Base-by-base conservation (phyloP, 768 basidiomycete species). In the Naganishia friedmannii region DNA sequence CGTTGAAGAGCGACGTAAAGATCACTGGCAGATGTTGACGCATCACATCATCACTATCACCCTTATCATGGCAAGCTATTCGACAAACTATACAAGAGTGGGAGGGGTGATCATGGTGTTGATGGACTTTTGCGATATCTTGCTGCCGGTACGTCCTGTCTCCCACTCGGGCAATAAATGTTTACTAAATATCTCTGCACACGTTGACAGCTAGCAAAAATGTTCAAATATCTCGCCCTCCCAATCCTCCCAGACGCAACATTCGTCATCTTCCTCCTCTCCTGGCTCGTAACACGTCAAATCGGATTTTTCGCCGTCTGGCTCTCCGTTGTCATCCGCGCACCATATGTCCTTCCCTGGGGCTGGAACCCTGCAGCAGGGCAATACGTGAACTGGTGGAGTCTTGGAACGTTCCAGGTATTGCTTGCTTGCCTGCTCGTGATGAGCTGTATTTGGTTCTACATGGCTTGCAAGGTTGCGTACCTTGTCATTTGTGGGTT, bases 61-160 rank as follows among this genome's bases (percentile, higher is more conserved):
- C 58, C 86, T 99, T 72, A 87, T 97, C 82, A 81, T 84, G 39
- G 76, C 84, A 48, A 93, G 91, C 80, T 98, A 96, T 82, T 85
- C 85, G 71, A 87, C 85, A 78, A 89, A 93, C 81, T 89, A 88
- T 78, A 95, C 92, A 10, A 89, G 93, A 54, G 86, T 94, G 53
- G 96, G 96, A 19, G 91, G 89, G 74, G 83, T 93, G 55, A 88
- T 96, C 70, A 89, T 96, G 86, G 85, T 91, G 63, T 82, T 96
- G 42, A 94, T 98, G 92, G 96, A 99, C 78, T 88, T 87, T 78
- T 91, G 89, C 77, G 96, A 99, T 82, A 91, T 98, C 65, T 87
- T 92, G 78, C 82, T 99, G 12, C 91, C 94, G 2, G 93, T 94
- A 77, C 77, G 91, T 86, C 10, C 48, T 37, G 34, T 15, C 42